These are phyloP conservation scores for Kwoniella heveanensis DNA, from an alignment of 768 basidiomycete species.

Conservation along the genomic window DNA sequence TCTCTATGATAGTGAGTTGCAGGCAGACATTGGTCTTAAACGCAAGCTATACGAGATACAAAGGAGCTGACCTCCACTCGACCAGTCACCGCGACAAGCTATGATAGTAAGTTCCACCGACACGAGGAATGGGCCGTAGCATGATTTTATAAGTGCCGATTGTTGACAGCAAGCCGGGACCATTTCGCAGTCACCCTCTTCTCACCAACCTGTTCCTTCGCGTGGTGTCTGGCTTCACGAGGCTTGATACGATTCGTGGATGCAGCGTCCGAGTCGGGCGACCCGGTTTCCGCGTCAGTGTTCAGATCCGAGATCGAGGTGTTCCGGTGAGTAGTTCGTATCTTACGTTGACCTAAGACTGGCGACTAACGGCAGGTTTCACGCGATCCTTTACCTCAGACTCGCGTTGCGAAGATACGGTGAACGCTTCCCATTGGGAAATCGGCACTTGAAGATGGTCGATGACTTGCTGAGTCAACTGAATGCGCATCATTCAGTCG, in stretches of 20 bases:
- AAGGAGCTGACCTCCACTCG: slow-evolving; percentile 22
- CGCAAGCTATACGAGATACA: too few relatives aligned
- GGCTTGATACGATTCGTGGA: slow-evolving; percentile 37
- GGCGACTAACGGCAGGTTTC: too few relatives aligned
- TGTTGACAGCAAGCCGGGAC: too few relatives aligned
- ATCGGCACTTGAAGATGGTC: slow-evolving; percentile 30
- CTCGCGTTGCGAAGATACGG: slow-evolving; percentile 35
- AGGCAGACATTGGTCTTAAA: too few relatives aligned
- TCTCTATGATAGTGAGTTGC: slow-evolving; percentile 51
- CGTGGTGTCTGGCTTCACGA: slow-evolving; percentile 31
- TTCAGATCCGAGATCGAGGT: slow-evolving; percentile 46
- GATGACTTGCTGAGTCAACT: slow-evolving; percentile 22
- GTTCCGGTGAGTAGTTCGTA: slow-evolving; percentile 33
- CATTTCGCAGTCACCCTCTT: slow-evolving; percentile 38
- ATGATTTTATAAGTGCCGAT: too few relatives aligned
- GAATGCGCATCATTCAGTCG: neutral
- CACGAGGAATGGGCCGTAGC: too few relatives aligned
- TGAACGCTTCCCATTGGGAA: slow-evolving; percentile 38
- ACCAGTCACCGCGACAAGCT: slow-evolving; percentile 44
- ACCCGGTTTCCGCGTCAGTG: slow-evolving; percentile 36
- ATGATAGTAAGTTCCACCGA: slow-evolving; percentile 46
- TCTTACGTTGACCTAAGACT: too few relatives aligned
- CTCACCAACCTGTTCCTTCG: slow-evolving; percentile 24
- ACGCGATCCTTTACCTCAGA: too few relatives aligned
- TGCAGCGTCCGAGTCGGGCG: slow-evolving; percentile 34